A percentile compares a stretch with the other conserved stretches of the same genome.
These are phyloP conservation scores for Calamus simplicifolius DNA, from an alignment of 176 grass and related monocot genomes.

Conservation along the genomic window DNA sequence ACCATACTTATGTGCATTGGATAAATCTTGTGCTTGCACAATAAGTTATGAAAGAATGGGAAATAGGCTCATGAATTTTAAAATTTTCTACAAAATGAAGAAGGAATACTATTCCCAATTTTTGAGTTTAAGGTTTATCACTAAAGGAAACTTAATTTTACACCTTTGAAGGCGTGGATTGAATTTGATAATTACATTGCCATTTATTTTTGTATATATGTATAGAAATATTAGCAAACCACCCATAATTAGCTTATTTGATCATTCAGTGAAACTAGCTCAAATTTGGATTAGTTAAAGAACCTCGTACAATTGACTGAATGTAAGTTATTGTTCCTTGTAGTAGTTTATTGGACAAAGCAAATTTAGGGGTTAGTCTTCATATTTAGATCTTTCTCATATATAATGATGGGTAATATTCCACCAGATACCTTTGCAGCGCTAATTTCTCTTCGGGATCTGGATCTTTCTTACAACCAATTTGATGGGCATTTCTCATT, in stretches of 20 bases:
- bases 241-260: slow-evolving; percentile 6
- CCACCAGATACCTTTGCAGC: neutral
- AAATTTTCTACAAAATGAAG: no score
- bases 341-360: slow-evolving; percentile 21
- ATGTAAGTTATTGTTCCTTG: neutral
- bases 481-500: slow-evolving; percentile 11
- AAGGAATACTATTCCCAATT: no score
- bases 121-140: neutral
- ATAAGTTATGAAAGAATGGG: no score
- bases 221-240: neutral
- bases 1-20: no score
- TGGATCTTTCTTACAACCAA: neutral
- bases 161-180: neutral
- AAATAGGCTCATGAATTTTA: no score
- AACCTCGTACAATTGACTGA: neutral
- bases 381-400: slow-evolving; percentile 1
- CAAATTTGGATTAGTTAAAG: slow-evolving; percentile 5
- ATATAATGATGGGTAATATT: slow-evolving; percentile 27
- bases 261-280: neutral
- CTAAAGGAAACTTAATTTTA: neutral
- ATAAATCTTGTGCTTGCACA: no score
- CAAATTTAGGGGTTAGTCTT: slow-evolving; percentile 4
- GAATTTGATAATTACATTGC: neutral
- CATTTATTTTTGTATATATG: no score
- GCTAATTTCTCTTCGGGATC: neutral